Base-by-base conservation (phyloP, 768 basidiomycete genomes). In the Trametes coccinea region DNA sequence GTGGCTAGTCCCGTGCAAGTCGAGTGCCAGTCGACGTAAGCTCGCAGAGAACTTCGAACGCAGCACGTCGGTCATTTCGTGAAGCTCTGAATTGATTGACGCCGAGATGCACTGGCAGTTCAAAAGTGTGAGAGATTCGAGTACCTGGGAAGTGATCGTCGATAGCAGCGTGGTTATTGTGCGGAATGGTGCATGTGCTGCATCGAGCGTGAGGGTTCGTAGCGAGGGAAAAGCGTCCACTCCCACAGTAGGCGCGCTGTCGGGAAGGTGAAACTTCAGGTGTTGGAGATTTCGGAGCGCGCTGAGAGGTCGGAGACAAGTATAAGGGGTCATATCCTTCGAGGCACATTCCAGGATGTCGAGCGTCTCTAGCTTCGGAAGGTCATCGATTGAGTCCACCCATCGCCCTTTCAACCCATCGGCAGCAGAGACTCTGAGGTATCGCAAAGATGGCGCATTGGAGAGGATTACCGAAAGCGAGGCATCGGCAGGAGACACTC, bases 191-290 rank as follows among this genome's bases (percentile, higher is more conserved):
- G 57, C 46, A 16, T 54, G 59, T 39, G 53, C 59, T 13, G 62
- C 56, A 40, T 63, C 62, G 11, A 63, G 56, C 10, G 52, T 63
- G 1, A 63, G 56, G 10, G 56, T 49, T n/a, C 43, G 46, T 8
- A 63, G 47, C 2, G 62, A 33, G 13, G 62, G 52, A 40, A 63
- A 63, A 6, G 52, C 47, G 31, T 27, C 31, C 5, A 17, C 0
- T 1, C 5, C 34, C 10, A 39, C 4, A 17, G 8, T 14, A 2
- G 53, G 39, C 31, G 31, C 27, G 34, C n/a, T 22, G 7, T 44
- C 52, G 2, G 51, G 40, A 29, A 63, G 53, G 10, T 53, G 56
- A 4, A 63, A 7, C 27, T 34, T 48, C 22, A 63, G 62, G 29
- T 54, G 52, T 17, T 13, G 62, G 13, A 63, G 47, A 16, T 41